Evolutionary conservation across 768 basidiomycete species (phyloP).

Genomic region (Boletus rubroflammeus): DNA sequence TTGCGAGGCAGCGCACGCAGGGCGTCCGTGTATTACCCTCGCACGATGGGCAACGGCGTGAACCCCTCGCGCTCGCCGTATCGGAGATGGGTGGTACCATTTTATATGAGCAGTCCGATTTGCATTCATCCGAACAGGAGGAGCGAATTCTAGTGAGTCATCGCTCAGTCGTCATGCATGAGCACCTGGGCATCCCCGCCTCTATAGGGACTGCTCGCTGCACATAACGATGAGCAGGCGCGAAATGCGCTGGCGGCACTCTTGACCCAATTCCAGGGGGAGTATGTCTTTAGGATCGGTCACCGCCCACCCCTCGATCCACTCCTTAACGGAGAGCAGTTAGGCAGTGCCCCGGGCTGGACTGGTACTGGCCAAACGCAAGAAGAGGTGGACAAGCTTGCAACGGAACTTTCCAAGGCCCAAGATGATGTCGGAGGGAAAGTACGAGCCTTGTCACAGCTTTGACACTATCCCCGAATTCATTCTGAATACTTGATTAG

Average conservation of each 20-base stretch:
- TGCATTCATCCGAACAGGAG: conserved; percentile 16
- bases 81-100: background rate
- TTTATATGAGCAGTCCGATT: background rate
- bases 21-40: conserved; percentile 13
- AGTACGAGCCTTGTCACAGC: conserved; percentile 37
- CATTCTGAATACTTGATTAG: conserved; percentile 31
- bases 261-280: conserved; percentile 65
- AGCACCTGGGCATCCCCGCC: background rate
- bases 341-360: conserved; percentile 50
- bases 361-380: conserved; percentile 47
- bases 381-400: conserved; percentile 50
- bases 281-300: conserved; percentile 74
- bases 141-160: conserved; percentile 16
- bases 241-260: conserved; percentile 63
- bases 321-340: conserved; percentile 51
- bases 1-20: conserved; percentile 53
- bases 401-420: conserved; percentile 39
- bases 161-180: background rate
- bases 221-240: conserved; percentile 48
- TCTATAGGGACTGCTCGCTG: conserved; percentile 40
- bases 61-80: conserved; percentile 30
- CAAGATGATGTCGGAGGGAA: conserved; percentile 82
- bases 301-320: conserved; percentile 53
- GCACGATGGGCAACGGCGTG: conserved; percentile 43
- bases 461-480: background rate